These are phyloP conservation scores for Pharnaceum exiguum DNA, from an alignment of 148 eudicot genomes.

Conservation along the genomic window DNA sequence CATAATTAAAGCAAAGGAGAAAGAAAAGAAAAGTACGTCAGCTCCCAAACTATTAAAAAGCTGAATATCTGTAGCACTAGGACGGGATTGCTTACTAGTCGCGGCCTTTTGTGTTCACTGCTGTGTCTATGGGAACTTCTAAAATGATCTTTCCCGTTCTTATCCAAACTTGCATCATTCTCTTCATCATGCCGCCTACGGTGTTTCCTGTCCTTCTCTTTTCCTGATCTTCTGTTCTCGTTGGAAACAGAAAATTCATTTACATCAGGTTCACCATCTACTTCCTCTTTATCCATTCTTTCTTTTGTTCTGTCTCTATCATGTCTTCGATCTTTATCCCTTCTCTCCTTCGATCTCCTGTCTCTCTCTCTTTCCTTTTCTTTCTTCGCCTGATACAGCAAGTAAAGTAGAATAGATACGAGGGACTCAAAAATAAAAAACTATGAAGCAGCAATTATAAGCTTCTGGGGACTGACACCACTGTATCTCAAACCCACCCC, in stretches of 20 bases:
- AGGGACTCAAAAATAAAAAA: not conserved
- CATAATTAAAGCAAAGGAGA: constrained; percentile 23
- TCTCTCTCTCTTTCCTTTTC: constrained; percentile 67
- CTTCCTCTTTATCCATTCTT: constrained; percentile 36
- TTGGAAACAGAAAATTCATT: constrained; percentile 30
- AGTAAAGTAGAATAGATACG: not conserved
- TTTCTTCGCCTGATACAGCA: constrained; percentile 54
- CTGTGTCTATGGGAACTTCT: constrained; percentile 62
- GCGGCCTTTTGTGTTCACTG: constrained; percentile 57
- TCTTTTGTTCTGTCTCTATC: constrained; percentile 43
- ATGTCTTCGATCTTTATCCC: constrained; percentile 55
- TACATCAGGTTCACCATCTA: constrained; percentile 45
- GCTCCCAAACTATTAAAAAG: not conserved
- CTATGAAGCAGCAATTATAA: not conserved
- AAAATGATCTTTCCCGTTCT: constrained; percentile 51
- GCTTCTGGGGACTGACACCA: not conserved
- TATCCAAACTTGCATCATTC: constrained; percentile 52
- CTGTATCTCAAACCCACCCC: no score
- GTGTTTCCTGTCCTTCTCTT: constrained; percentile 64
- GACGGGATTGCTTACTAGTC: constrained; percentile 43
- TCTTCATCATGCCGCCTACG: constrained; percentile 48
- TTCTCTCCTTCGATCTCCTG: constrained; percentile 52
- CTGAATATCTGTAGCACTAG: not conserved
- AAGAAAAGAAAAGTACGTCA: not conserved
- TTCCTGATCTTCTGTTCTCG: constrained; percentile 49